phyloP scores from a whole-genome alignment of 352 stramenopile species.

The Blastocystis sp. region DNA sequence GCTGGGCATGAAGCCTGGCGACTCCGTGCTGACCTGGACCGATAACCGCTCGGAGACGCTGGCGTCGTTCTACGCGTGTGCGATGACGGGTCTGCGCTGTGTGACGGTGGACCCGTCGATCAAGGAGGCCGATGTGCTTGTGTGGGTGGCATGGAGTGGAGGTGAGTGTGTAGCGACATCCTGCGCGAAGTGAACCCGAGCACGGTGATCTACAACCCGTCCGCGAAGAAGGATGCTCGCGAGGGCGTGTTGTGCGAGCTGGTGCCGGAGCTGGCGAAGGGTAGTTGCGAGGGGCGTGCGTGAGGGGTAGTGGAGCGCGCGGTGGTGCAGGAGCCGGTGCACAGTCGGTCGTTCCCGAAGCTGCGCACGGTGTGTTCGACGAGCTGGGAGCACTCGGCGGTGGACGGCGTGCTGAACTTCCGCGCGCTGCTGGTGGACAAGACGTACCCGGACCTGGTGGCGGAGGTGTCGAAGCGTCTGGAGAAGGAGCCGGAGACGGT shows the following conservation, averaged over 20 bases:
- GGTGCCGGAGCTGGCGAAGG: slow-evolving; percentile 14
- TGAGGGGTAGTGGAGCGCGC: background rate
- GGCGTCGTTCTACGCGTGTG: slow-evolving; percentile 51
- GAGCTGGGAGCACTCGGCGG: slow-evolving; percentile 15
- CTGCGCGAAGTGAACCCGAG: background rate
- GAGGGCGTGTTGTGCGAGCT: slow-evolving; percentile 12
- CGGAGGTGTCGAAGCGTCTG: slow-evolving; percentile 3
- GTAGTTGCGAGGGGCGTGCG: background rate
- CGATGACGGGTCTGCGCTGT: slow-evolving; percentile 34
- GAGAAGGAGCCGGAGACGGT: slow-evolving; percentile 29
- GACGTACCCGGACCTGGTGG: slow-evolving; percentile 36
- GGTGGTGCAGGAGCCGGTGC: slow-evolving; percentile 32
- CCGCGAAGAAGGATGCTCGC: background rate
- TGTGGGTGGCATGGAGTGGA: background rate
- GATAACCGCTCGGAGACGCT: slow-evolving; percentile 57
- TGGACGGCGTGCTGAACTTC: slow-evolving; percentile 53
- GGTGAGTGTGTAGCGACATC: background rate
- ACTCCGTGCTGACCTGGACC: slow-evolving; percentile 50
- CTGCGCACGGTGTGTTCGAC: slow-evolving; percentile 24
- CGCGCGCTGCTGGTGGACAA: slow-evolving; percentile 31
- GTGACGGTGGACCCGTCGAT: slow-evolving; percentile 38
- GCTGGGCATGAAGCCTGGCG: slow-evolving; percentile 59
- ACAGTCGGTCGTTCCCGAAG: slow-evolving; percentile 36
- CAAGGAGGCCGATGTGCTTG: slow-evolving; percentile 24
- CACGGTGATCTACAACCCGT: background rate